Percentiles rank a stretch among this genome's conserved stretches.
Evolutionary conservation across 768 basidiomycete species (phyloP).

Genomic region (Amanita subjunquillea): DNA sequence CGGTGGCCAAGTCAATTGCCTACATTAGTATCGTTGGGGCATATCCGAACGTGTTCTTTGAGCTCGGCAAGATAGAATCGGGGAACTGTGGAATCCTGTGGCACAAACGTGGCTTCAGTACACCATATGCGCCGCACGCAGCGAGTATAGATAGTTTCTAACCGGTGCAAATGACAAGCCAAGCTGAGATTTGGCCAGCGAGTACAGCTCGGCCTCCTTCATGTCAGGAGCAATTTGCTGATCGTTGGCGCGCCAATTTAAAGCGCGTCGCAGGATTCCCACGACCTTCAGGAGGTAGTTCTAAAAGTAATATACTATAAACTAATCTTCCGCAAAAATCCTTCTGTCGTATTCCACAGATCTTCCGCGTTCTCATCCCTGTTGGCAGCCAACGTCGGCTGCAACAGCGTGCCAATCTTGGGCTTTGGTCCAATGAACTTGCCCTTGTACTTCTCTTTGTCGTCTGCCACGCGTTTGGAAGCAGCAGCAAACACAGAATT

Average conservation of each 20-base stretch:
- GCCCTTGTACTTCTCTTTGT: conserved; percentile 23
- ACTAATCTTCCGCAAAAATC: conserved; percentile 16
- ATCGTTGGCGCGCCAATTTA: background rate
- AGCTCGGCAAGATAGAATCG: conserved; percentile 25
- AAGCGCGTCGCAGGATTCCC: background rate
- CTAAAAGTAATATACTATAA: too few relatives aligned
- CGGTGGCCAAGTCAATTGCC: conserved; percentile 3
- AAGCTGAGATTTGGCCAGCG: background rate
- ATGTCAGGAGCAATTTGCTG: background rate
- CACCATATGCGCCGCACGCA: background rate
- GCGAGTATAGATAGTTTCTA: background rate
- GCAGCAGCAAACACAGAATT: conserved; percentile 30
- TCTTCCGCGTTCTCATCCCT: conserved; percentile 24
- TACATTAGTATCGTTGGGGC: conserved; percentile 24
- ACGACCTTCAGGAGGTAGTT: background rate
- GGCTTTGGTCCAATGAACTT: conserved; percentile 22
- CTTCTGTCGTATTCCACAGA: conserved; percentile 27
- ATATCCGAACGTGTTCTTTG: conserved; percentile 18
- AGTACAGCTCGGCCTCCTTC: background rate
- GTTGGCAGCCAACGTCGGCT: conserved; percentile 17
- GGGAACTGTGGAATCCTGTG: conserved; percentile 15
- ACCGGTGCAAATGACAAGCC: background rate
- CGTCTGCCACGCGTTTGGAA: conserved; percentile 19
- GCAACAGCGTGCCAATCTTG: conserved; percentile 15
- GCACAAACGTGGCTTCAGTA: background rate